Conservation (phyloP, 2,329 filamentous ascomycete genomes). For the Aspergillus amoenus region DNA sequence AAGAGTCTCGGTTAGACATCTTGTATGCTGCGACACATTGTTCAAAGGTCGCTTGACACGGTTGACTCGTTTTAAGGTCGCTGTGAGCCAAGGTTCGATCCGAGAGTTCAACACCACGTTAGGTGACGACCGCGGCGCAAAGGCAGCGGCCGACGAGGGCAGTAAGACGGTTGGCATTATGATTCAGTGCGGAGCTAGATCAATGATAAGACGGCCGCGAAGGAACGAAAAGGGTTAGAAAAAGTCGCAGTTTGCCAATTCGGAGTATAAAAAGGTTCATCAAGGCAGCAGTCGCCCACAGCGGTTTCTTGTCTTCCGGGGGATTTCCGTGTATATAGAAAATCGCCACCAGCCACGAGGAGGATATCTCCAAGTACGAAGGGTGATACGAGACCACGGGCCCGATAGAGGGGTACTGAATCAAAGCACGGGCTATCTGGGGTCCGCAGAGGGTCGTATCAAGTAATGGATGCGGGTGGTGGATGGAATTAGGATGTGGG, state of each 20-base stretch:
- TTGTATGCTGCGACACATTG: conserved; percentile 91
- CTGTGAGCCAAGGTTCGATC: conserved; percentile 94
- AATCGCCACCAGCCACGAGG: conserved; percentile 6
- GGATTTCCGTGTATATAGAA: conserved; percentile 1
- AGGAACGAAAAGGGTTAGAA: conserved; percentile 45
- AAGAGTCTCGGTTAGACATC: conserved; percentile 91
- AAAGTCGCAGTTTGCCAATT: conserved; percentile 34
- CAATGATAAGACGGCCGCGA: conserved; percentile 36
- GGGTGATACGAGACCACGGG: conserved; percentile 5
- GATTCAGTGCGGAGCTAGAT: conserved; percentile 53
- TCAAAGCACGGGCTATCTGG: background rate
- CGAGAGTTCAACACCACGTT: conserved; percentile 92
- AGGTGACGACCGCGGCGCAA: conserved; percentile 88
- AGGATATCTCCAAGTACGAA: background rate
- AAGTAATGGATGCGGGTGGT: conserved; percentile 2
- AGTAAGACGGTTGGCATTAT: conserved; percentile 90
- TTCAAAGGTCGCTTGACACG: conserved; percentile 95
- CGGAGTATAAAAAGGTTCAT: conserved; percentile 33
- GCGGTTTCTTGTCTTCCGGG: conserved; percentile 16
- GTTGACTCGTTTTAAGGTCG: conserved; percentile 95
- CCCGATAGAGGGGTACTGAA: conserved; percentile 5
- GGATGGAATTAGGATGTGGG: conserved; percentile 32
- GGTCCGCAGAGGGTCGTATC: background rate
- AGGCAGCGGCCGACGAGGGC: conserved; percentile 92
- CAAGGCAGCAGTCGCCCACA: conserved; percentile 42